Base-by-base conservation (phyloP, 345 rosid genomes). In the Hypericum perforatum region DNA sequence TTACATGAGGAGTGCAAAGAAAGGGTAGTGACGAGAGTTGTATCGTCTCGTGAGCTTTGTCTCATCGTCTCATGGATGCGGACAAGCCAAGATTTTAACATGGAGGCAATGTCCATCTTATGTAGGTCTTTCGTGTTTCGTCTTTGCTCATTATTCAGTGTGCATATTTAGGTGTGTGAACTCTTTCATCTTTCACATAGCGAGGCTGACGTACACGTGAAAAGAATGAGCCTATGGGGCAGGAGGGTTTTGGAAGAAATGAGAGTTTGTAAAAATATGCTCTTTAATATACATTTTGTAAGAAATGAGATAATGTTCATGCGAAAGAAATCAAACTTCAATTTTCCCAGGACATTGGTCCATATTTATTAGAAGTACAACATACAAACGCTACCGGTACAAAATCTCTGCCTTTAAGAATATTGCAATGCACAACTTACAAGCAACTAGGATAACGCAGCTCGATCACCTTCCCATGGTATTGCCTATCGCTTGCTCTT, bases 1-100 rank as follows among this genome's bases (percentile, higher is more conserved):
- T 58, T 78, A 78, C 63, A 61, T 85, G 11, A 92, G 66, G 67
- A 70, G 74, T 60, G 54, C 45, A 39, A 78, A 37, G 55, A 52
- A 32, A 57, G 52, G 64, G 39, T 66, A 69, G 55, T 36, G 14
- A 3, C 11, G 9, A 5, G 13, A 56, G 49, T 47, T 6, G 10
- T 9, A 40, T 61, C 45, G 12, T 11, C 57, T 38, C 9, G 7
- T 7, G 14, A 43, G 5, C 36, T 9, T 15, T 8, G 3, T 38
- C 9, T n/a, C n/a, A 9, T 42, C 40, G 8, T 48, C 40, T 53
- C 41, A 22, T 4, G 32, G 32, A 22, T 1, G 32, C 32, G 4
- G 32, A 22, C 32, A 22, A 22, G 32, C 32, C 32, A 1, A 22
- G 32, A 22, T 22, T 22, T 4, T 22, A 22, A 22, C 32, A 1